phyloP scores from a whole-genome alignment of 164 flowering plant species.

The Tetrastigma voinierianum region DNA sequence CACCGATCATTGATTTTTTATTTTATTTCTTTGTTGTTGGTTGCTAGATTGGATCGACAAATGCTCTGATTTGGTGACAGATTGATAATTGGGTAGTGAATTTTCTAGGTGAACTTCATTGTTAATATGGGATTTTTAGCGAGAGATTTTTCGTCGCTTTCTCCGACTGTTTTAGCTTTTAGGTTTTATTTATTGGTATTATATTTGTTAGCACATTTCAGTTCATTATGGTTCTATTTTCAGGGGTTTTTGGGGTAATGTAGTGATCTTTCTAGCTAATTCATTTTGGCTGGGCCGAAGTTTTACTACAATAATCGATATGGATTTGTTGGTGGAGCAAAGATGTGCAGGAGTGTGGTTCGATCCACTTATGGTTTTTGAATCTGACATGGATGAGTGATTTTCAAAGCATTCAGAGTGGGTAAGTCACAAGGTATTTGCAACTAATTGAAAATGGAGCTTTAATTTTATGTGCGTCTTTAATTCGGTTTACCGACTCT shows the following conservation, averaged over 20 bases:
- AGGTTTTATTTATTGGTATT: too few species aligned
- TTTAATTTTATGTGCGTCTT: background rate
- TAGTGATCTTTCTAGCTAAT: too few species aligned
- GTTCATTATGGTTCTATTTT: too few species aligned
- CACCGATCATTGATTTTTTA: background rate
- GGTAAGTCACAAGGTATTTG: conserved; percentile 18
- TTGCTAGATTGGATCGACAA: too few species aligned
- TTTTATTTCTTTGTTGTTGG: background rate
- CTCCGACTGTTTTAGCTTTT: too few species aligned
- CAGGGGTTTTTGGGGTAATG: too few species aligned
- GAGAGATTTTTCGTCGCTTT: background rate
- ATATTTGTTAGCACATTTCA: too few species aligned
- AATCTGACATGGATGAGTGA: conserved; percentile 45
- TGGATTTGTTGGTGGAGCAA: conserved; percentile 2
- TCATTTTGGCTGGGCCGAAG: too few species aligned
- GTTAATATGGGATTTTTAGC: too few species aligned
- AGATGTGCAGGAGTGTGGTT: conserved; percentile 31
- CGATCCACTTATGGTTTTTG: conserved; percentile 28
- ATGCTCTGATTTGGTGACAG: too few species aligned
- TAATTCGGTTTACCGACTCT: background rate
- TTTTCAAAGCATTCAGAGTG: conserved; percentile 32
- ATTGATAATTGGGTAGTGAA: too few species aligned
- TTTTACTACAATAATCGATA: background rate
- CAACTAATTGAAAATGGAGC: background rate
- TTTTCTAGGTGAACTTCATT: too few species aligned